Evolutionary conservation across 1,139 yeast genomes (phyloP).

Genomic region (Saccharomyces hybrid): DNA sequence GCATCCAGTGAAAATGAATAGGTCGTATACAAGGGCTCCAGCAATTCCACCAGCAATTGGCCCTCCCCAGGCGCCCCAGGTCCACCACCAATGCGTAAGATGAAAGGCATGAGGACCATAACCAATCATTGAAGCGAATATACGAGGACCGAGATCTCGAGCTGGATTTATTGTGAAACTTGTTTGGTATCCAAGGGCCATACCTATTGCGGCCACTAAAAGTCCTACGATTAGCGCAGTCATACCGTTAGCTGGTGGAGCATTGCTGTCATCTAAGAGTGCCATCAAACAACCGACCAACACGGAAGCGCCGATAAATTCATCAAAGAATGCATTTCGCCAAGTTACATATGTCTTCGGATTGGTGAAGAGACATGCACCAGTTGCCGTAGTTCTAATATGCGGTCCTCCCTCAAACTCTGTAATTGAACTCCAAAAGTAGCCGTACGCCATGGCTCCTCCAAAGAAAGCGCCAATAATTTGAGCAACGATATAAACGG

Average conservation of each 20-base stretch:
- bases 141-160: conserved; percentile 41
- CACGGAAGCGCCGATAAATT: conserved; percentile 14
- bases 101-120: conserved; percentile 34
- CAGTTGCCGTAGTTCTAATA: conserved; percentile 14
- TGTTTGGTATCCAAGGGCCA: conserved; percentile 39
- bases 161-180: conserved; percentile 42
- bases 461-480: conserved; percentile 26
- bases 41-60: conserved; percentile 37
- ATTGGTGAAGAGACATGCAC: conserved; percentile 15
- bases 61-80: conserved; percentile 34
- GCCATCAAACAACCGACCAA: conserved; percentile 17
- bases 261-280: conserved; percentile 14
- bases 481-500: conserved; percentile 33
- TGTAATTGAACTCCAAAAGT: conserved; percentile 18
- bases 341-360: conserved; percentile 15
- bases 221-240: conserved; percentile 20
- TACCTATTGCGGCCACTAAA: conserved; percentile 37
- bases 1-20: conserved; percentile 36
- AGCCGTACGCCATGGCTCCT: conserved; percentile 32
- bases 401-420: conserved; percentile 14
- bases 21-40: conserved; percentile 38
- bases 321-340: conserved; percentile 17
- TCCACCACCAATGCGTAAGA: conserved; percentile 22
- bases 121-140: conserved; percentile 37
- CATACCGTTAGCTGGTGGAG: conserved; percentile 17